A percentile compares a stretch with the other conserved stretches of the same genome.
Conservation (phyloP, 2,329 filamentous ascomycete species). For the Ceratocystis diversiconidia region DNA sequence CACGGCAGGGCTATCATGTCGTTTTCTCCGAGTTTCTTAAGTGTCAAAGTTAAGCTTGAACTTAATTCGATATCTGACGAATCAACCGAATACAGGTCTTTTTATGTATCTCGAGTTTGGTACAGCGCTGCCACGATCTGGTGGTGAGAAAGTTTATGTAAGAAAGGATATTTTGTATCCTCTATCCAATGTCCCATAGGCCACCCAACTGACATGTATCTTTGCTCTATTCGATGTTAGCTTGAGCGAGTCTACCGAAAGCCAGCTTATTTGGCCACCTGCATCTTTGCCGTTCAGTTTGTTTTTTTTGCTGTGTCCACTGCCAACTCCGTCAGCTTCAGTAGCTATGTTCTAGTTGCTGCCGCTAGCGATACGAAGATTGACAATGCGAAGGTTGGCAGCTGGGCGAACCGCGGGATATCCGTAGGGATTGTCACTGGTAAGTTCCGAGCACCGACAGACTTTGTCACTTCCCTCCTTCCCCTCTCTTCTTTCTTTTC, state of each 20-base stretch:
- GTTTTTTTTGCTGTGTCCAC: conserved; percentile 47
- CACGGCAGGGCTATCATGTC: no score
- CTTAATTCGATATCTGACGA: no score
- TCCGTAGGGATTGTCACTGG: conserved; percentile 36
- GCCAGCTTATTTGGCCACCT: conserved; percentile 46
- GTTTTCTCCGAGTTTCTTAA: no score
- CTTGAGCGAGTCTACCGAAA: conserved; percentile 40
- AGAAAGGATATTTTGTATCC: neutral
- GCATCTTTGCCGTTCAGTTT: conserved; percentile 46
- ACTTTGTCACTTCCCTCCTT: neutral
- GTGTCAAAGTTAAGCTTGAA: no score
- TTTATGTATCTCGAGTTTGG: conserved; percentile 51
- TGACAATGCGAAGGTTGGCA: conserved; percentile 34
- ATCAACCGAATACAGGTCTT: conserved; percentile 34
- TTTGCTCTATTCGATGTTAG: neutral
- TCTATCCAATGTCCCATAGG: neutral
- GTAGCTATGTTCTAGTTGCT: conserved; percentile 39
- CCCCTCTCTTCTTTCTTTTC: neutral
- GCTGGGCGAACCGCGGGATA: conserved; percentile 44
- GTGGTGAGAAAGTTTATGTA: conserved; percentile 50
- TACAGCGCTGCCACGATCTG: conserved; percentile 45
- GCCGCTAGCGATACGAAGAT: conserved; percentile 34
- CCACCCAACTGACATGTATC: neutral
- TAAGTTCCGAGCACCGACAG: neutral
- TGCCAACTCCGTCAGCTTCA: conserved; percentile 44